Evolutionary conservation across 1,284 basidiomycete species (phyloP).

Genomic region (Mycena sp.): DNA sequence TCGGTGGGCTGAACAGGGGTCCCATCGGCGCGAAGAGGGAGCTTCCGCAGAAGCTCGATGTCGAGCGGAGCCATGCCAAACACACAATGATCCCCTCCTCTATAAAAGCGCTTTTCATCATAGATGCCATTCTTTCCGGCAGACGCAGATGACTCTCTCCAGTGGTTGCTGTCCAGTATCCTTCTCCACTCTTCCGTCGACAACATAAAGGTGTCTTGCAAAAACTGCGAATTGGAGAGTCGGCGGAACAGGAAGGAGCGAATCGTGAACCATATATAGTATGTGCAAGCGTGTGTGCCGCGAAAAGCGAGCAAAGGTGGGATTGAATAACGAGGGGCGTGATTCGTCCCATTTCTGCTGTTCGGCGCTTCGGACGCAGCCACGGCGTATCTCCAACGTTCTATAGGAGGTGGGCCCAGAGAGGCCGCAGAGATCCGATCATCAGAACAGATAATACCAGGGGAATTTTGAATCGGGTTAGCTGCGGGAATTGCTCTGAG

Average conservation of each 20-base stretch:
- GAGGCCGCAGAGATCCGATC: background rate
- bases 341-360: background rate
- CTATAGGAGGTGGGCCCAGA: background rate
- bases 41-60: background rate
- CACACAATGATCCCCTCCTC: background rate
- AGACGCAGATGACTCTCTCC: no score
- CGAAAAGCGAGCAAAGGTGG: constrained; percentile 16
- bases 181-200: constrained; percentile 14
- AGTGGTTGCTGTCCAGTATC: constrained; percentile 16
- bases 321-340: background rate
- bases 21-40: constrained; percentile 12
- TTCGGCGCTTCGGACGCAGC: background rate
- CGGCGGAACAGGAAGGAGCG: constrained; percentile 9
- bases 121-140: background rate
- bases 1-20: constrained; percentile 9
- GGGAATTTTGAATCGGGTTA: background rate
- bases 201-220: background rate
- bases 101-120: background rate
- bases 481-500: background rate
- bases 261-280: constrained; percentile 21
- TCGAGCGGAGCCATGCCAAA: constrained; percentile 11
- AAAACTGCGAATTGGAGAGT: background rate
- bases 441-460: background rate
- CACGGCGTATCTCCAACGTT: constrained; percentile 12
- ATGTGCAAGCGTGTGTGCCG: constrained; percentile 16